Base-by-base conservation (phyloP, 148 eudicot genomes). In the Camellia japonica region DNA sequence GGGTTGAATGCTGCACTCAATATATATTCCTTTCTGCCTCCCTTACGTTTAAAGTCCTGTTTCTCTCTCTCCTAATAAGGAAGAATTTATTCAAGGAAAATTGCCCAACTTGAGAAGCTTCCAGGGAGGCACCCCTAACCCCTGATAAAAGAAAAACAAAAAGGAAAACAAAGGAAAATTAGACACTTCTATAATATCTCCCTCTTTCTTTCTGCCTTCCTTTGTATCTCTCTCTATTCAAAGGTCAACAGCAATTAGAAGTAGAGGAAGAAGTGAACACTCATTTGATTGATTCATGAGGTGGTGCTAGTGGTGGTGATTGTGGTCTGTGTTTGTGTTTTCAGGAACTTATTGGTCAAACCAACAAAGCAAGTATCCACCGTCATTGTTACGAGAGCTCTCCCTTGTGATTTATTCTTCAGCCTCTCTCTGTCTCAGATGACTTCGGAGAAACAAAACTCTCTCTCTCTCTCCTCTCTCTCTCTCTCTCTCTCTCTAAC, bases 51-150 rank as follows among this genome's bases (percentile, higher is more conserved):
- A 30, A 30, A 30, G 38, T 30, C 38, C 1, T 30, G 38, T 30
- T 30, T 15, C 60, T 42, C 38, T 23, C 30, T 75, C 19, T 20
- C 44, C 13, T 1, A 67, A 38, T 18, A 54, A 5, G n/a, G 30
- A 49, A 51, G 71, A 74, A 81, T 79, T 59, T 81, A 61, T 81
- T 74, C 60, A 65, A 80, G 74, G 75, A 79, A 79, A 82, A 44
- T 78, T 61, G 84, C 78, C 82, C 68, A 81, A 82, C 83, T 70
- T 82, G 80, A 80, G 89, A 87, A 87, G 80, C 78, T 87, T 87
- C 89, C 81, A 59, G 79, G 83, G 80, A 66, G 85, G 79, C 65
- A 78, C 76, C 78, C 76, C 61, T 73, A 44, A 9, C 12, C 4
- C 4, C 64, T 41, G 3, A 20, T 49, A 30, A 30, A 30, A 30